Percentiles rank a stretch among this genome's conserved stretches.
Evolutionary conservation across 805 yeast species (phyloP).

Genomic region (Lachancea nothofagi): DNA sequence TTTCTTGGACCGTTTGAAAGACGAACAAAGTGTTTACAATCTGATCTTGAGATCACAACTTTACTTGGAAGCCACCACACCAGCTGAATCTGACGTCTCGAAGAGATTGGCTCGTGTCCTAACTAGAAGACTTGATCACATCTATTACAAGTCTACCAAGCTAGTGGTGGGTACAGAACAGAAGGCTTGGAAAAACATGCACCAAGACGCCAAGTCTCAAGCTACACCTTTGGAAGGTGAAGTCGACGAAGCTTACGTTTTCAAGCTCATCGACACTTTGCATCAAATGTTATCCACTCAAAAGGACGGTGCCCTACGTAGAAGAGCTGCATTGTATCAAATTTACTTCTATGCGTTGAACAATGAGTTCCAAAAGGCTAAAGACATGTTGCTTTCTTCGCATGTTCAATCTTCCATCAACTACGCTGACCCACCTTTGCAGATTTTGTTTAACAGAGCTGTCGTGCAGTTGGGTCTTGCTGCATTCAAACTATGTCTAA

Average conservation of each 20-base stretch:
- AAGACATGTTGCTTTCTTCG: slow-evolving; percentile 81
- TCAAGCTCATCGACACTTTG: slow-evolving; percentile 57
- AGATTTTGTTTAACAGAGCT: slow-evolving; percentile 91
- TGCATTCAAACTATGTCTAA: slow-evolving; percentile 87
- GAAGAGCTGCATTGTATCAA: slow-evolving; percentile 77
- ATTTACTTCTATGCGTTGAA: slow-evolving; percentile 90
- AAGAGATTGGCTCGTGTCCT: slow-evolving; percentile 69
- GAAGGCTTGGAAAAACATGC: slow-evolving; percentile 62
- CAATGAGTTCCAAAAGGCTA: slow-evolving; percentile 75
- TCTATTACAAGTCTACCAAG: slow-evolving; percentile 83
- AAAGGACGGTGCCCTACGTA: slow-evolving; percentile 61
- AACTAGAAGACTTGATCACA: slow-evolving; percentile 81
- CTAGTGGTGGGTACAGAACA: slow-evolving; percentile 66
- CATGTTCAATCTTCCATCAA: slow-evolving; percentile 80
- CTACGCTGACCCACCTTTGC: slow-evolving; percentile 77
- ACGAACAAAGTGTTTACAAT: slow-evolving; percentile 71
- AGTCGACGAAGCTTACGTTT: slow-evolving; percentile 39
- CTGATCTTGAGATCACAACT: slow-evolving; percentile 79
- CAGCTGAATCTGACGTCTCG: slow-evolving; percentile 40
- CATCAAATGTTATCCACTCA: slow-evolving; percentile 62
- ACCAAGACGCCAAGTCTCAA: slow-evolving; percentile 21
- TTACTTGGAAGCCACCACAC: slow-evolving; percentile 63
- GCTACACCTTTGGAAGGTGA: slow-evolving; percentile 26
- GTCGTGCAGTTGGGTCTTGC: slow-evolving; percentile 92
- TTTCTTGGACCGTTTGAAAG: slow-evolving; percentile 83